Evolutionary conservation across 2,329 filamentous ascomycete species (phyloP).

Genomic region (Verticillium klebahnii): DNA sequence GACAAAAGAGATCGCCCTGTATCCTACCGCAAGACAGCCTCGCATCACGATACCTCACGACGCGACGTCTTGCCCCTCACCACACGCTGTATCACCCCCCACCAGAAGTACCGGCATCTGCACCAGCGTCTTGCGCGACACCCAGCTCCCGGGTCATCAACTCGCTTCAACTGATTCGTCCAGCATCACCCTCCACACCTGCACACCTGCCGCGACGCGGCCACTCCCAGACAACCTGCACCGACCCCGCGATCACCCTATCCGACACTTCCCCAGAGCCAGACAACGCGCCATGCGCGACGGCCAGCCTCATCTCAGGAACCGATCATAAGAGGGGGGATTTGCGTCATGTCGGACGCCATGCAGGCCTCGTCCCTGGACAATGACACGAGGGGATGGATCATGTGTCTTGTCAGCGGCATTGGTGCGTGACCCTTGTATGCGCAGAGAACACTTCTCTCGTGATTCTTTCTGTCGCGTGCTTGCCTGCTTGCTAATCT

Average conservation of each 20-base stretch:
- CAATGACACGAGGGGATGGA: slow-evolving; percentile 90
- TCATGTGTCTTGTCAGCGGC: slow-evolving; percentile 83
- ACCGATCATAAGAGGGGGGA: slow-evolving; percentile 5
- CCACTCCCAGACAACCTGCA: background rate
- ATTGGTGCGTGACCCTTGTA: slow-evolving; percentile 40
- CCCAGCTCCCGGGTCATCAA: background rate
- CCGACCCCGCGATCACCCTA: background rate
- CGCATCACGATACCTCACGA: background rate
- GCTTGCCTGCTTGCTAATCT: slow-evolving; percentile 5
- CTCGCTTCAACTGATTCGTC: background rate
- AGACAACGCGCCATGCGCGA: slow-evolving; percentile 4
- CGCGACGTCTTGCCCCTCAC: background rate
- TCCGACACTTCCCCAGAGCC: background rate
- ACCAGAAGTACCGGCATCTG: background rate
- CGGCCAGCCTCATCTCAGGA: slow-evolving; percentile 4
- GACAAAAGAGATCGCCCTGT: too few relatives aligned
- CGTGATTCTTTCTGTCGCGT: slow-evolving; percentile 2
- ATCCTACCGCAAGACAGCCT: too few relatives aligned
- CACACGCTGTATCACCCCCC: background rate
- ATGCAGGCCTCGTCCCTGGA: slow-evolving; percentile 43
- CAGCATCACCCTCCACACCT: background rate
- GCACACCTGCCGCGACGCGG: background rate
- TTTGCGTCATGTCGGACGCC: slow-evolving; percentile 15
- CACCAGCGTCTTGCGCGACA: background rate
- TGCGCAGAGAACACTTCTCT: background rate